phyloP scores from a whole-genome alignment of 78 protist species.

The Cavenderia fasciculata region DNA sequence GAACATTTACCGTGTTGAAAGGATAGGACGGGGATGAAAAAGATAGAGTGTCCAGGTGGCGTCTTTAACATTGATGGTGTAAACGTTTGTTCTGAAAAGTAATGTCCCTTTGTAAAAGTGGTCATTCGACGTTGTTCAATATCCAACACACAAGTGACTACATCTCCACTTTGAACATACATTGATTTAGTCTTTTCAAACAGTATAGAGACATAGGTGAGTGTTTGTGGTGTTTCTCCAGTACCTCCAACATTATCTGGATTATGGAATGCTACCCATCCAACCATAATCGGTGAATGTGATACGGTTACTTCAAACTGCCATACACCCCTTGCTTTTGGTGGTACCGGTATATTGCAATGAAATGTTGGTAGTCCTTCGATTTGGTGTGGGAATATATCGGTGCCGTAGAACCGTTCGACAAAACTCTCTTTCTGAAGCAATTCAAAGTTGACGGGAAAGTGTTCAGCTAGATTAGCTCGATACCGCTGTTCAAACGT shows the following conservation, averaged over 20 bases:
- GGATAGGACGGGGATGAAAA: neutral
- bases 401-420: too few species aligned
- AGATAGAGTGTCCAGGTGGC: neutral
- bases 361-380: too few species aligned
- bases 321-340: too few species aligned
- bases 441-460: too few species aligned
- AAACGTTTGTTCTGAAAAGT: neutral
- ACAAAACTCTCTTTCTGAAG: too few species aligned
- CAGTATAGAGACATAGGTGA: neutral
- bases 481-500: too few species aligned
- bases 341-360: too few species aligned
- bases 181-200: neutral
- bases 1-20: neutral
- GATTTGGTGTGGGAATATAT: too few species aligned
- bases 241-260: neutral
- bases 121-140: neutral
- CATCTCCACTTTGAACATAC: conserved; percentile 7
- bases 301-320: neutral
- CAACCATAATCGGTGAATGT: neutral
- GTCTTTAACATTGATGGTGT: neutral
- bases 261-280: neutral
- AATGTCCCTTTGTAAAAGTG: neutral
- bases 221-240: neutral
- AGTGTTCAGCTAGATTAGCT: too few species aligned
- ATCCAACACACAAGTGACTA: neutral